Percentiles rank a stretch among this genome's conserved stretches.
phyloP scores from a whole-genome alignment of 192 early-diverging fungal species.

The Rhizophagus clarus region DNA sequence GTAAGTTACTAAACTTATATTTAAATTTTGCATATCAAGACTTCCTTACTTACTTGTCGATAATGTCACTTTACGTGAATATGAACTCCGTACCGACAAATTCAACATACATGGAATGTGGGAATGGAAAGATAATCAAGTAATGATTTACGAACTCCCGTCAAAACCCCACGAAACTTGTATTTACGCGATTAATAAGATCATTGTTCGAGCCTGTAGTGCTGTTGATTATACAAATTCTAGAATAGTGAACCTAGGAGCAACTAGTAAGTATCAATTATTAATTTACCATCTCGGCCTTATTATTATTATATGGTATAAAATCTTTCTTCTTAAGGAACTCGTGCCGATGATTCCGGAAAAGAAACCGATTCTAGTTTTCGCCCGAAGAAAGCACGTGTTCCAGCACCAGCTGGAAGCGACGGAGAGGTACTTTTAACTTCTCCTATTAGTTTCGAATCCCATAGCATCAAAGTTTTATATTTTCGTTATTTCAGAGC shows the following conservation, averaged over 20 bases:
- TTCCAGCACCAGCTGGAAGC: not conserved
- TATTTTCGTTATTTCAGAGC: not conserved
- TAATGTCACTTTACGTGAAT: not conserved
- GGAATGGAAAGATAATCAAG: not conserved
- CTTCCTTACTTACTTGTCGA: conserved; percentile 23
- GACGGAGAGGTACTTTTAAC: conserved; percentile 8
- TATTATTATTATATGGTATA: not conserved
- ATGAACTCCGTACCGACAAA: conserved; percentile 19
- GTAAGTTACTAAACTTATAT: not conserved
- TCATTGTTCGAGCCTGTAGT: not conserved
- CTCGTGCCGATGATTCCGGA: not conserved
- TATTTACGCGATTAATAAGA: not conserved
- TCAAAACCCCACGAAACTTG: not conserved
- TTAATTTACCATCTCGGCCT: not conserved
- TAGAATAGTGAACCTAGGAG: not conserved
- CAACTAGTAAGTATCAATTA: conserved; percentile 20
- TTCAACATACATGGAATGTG: conserved; percentile 1
- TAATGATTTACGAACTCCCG: not conserved
- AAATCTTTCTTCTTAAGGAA: conserved; percentile 14
- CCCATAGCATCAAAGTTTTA: not conserved
- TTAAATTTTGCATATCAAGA: conserved; percentile 21
- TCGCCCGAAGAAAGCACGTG: not conserved
- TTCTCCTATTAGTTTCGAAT: not conserved
- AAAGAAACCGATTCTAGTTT: not conserved
- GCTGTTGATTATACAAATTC: not conserved